Percentiles rank a stretch among this genome's conserved stretches.
Evolutionary conservation across 768 basidiomycete species (phyloP).

Genomic region (Hydnomerulius pinastri): DNA sequence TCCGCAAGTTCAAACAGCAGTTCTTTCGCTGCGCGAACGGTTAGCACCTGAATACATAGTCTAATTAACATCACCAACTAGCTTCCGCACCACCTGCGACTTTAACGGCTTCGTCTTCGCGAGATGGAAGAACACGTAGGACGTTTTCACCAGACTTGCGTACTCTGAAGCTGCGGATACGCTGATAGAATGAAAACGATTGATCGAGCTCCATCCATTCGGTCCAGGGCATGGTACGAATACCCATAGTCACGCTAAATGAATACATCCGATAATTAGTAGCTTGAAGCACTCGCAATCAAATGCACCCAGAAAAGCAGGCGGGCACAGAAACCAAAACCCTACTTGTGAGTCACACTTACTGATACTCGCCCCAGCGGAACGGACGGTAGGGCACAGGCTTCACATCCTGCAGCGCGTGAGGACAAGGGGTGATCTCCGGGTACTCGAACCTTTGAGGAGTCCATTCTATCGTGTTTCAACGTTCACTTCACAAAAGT

Average conservation of each 20-base stretch:
- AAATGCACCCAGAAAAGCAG: not conserved
- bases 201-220: slow-evolving; percentile 80
- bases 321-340: not conserved
- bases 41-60: not conserved
- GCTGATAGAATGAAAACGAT: slow-evolving; percentile 55
- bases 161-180: slow-evolving; percentile 58
- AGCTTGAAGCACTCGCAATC: not conserved
- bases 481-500: not conserved
- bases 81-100: slow-evolving; percentile 36
- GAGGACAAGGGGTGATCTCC: slow-evolving; percentile 42
- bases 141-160: slow-evolving; percentile 48
- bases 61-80: slow-evolving; percentile 14
- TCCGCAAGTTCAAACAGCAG: slow-evolving; percentile 69
- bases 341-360: slow-evolving; percentile 26
- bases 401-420: slow-evolving; percentile 44
- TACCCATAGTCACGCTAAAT: slow-evolving; percentile 70
- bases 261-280: not conserved
- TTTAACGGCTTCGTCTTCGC: slow-evolving; percentile 42
- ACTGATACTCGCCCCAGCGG: slow-evolving; percentile 69
- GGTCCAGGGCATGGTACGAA: slow-evolving; percentile 67
- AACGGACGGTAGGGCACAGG: slow-evolving; percentile 74
- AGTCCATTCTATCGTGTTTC: slow-evolving; percentile 48
- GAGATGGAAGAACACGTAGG: slow-evolving; percentile 47
- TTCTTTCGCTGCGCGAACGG: slow-evolving; percentile 52
- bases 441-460: slow-evolving; percentile 58